These are phyloP conservation scores for Verticillium nubilum DNA, from an alignment of 2,329 filamentous ascomycete genomes.

Conservation along the genomic window DNA sequence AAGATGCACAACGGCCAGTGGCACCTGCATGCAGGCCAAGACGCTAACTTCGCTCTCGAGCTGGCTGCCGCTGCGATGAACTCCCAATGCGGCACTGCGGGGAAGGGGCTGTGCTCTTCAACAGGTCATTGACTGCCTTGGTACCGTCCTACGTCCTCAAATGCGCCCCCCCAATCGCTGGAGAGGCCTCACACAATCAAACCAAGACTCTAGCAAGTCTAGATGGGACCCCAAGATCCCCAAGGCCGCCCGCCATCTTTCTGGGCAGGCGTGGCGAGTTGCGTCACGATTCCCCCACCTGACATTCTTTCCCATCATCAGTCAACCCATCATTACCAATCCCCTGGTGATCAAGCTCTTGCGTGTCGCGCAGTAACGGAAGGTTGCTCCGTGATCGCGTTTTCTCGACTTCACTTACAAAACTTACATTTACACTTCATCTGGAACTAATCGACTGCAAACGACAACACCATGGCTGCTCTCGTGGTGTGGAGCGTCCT, in stretches of 20 bases:
- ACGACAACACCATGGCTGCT: not conserved
- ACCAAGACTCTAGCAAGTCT: not conserved
- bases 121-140: too few relatives aligned
- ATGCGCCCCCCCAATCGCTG: not conserved
- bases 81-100: too few relatives aligned
- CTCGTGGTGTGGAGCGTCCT: not conserved
- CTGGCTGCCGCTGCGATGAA: too few relatives aligned
- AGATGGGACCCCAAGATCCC: too few relatives aligned
- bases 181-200: not conserved
- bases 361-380: not conserved
- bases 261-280: slow-evolving; percentile 1
- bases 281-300: not conserved
- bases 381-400: not conserved
- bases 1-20: too few relatives aligned
- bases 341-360: not conserved
- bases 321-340: not conserved
- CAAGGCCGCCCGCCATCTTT: not conserved
- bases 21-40: too few relatives aligned
- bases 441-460: not conserved
- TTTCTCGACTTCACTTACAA: not conserved
- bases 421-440: not conserved
- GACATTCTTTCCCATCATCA: not conserved
- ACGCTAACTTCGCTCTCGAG: too few relatives aligned
- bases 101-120: too few relatives aligned
- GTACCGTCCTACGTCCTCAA: too few relatives aligned